phyloP scores from a whole-genome alignment of 345 rosid genomes.

The Pugionium dolabratum region DNA sequence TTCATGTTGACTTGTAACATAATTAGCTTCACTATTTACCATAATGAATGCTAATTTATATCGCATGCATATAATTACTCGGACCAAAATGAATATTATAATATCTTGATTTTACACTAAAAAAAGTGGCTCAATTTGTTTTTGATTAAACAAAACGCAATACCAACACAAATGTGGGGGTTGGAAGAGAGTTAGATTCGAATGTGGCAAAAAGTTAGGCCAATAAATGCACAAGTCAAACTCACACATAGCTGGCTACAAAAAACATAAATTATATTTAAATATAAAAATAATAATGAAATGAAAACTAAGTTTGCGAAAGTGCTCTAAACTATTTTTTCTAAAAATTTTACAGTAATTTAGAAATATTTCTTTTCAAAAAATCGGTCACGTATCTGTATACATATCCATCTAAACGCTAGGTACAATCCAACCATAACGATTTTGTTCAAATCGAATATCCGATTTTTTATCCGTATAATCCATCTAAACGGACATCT shows the following conservation, averaged over 20 bases:
- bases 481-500: too few species aligned
- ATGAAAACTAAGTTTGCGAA: not conserved
- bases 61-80: not conserved
- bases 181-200: constrained; percentile 4
- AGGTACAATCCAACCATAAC: too few species aligned
- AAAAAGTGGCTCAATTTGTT: not conserved
- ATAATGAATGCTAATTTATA: not conserved
- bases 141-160: not conserved
- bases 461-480: too few species aligned
- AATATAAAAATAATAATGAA: not conserved
- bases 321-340: not conserved
- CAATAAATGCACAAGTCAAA: constrained; percentile 9
- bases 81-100: not conserved
- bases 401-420: too few species aligned
- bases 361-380: too few species aligned
- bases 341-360: too few species aligned
- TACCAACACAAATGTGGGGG: not conserved
- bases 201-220: constrained; percentile 9
- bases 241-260: not conserved
- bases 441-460: too few species aligned
- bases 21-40: not conserved
- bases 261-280: not conserved
- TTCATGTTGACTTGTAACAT: not conserved
- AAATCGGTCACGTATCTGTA: too few species aligned
- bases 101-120: not conserved